Conservation (phyloP, 2,329 filamentous ascomycete species). For the Aureobasidium sp. region DNA sequence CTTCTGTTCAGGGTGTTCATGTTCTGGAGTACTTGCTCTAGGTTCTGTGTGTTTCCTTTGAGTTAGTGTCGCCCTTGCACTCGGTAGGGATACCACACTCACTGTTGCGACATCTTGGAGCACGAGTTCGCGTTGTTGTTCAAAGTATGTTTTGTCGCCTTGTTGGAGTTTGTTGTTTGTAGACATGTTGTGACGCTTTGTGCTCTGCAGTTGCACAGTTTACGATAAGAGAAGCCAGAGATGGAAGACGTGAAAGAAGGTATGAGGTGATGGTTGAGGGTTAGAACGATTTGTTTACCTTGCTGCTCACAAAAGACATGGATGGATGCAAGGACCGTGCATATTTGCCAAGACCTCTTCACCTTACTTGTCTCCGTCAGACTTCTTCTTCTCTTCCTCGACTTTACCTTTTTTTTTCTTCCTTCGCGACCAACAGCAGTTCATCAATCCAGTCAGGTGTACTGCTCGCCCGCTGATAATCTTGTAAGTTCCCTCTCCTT, state of each 20-base stretch:
- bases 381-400: neutral
- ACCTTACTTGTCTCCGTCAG: neutral
- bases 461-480: neutral
- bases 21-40: slow-evolving; percentile 90
- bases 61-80: neutral
- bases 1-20: slow-evolving; percentile 93
- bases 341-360: neutral
- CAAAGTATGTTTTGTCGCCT: slow-evolving; percentile 55
- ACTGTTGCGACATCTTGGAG: slow-evolving; percentile 68
- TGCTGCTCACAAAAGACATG: neutral
- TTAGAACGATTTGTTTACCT: neutral
- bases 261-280: too few relatives aligned
- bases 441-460: neutral
- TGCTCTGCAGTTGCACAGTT: neutral
- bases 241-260: neutral
- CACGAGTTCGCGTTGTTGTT: slow-evolving; percentile 66
- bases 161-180: slow-evolving; percentile 31
- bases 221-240: neutral
- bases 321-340: neutral
- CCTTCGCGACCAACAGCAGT: neutral
- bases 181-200: neutral
- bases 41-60: slow-evolving; percentile 37
- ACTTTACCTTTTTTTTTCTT: neutral
- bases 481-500: neutral
- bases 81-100: neutral